A percentile compares a stretch with the other conserved stretches of the same genome.
Conservation (phyloP, 2,329 filamentous ascomycete genomes). For the Zymoseptoria pseudotritici region DNA sequence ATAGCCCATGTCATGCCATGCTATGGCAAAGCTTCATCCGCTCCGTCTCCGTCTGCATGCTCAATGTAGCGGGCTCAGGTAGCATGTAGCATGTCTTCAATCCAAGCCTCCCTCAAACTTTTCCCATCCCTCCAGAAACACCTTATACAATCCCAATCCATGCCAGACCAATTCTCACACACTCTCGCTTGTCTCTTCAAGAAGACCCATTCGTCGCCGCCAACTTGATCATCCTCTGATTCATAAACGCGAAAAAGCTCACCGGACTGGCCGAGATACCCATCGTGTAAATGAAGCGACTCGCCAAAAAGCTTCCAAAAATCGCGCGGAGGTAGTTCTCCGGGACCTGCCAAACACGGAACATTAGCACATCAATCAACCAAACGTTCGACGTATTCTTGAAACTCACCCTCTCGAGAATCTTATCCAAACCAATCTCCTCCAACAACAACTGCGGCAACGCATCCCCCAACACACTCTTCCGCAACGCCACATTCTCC, state of each 20-base stretch:
- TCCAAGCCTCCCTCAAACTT: too few species aligned
- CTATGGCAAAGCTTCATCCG: too few species aligned
- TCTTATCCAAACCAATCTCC: slow-evolving; percentile 84
- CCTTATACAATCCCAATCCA: too few species aligned
- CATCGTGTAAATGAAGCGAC: slow-evolving; percentile 92
- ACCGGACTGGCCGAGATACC: slow-evolving; percentile 91
- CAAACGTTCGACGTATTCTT: too few species aligned
- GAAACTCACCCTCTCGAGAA: slow-evolving; percentile 67
- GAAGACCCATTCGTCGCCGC: background rate
- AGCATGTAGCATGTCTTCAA: too few species aligned
- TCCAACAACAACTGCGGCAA: slow-evolving; percentile 75
- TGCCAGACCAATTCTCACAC: too few species aligned
- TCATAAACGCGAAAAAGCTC: slow-evolving; percentile 89
- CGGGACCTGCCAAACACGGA: slow-evolving; percentile 57
- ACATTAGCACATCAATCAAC: too few species aligned
- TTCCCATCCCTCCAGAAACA: too few species aligned
- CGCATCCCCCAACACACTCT: slow-evolving; percentile 73
- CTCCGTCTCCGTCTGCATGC: too few species aligned
- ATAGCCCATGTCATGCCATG: too few species aligned
- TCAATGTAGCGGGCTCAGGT: too few species aligned
- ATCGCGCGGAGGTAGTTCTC: slow-evolving; percentile 89
- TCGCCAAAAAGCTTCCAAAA: slow-evolving; percentile 91
- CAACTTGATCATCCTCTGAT: slow-evolving; percentile 38
- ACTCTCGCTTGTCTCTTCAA: background rate
- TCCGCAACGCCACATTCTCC: slow-evolving; percentile 71